Percentiles rank a stretch among this genome's conserved stretches.
These are phyloP conservation scores for Leccinum fallax DNA, from an alignment of 1,284 basidiomycete species.

Conservation along the genomic window DNA sequence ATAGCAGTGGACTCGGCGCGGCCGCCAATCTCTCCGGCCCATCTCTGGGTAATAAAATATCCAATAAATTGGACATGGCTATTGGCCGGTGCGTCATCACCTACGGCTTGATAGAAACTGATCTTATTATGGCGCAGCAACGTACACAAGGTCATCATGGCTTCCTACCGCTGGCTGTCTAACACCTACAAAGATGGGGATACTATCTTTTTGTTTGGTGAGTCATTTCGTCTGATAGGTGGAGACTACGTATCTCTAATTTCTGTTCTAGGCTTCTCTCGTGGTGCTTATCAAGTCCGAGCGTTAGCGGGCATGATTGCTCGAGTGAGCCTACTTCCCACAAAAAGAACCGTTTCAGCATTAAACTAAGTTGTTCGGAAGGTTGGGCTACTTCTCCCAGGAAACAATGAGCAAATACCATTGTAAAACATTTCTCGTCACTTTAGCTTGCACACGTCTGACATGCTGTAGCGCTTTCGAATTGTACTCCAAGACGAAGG, in stretches of 20 bases:
- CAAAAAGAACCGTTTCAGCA: not conserved
- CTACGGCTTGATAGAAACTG: not conserved
- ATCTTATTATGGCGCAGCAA: slow-evolving; percentile 26
- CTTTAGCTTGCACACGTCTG: not conserved
- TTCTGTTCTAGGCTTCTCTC: slow-evolving; percentile 38
- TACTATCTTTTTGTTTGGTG: slow-evolving; percentile 39
- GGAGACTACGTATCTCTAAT: not conserved
- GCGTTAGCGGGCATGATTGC: slow-evolving; percentile 41
- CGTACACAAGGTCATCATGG: slow-evolving; percentile 34
- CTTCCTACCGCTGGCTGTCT: slow-evolving; percentile 41
- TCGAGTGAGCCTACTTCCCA: slow-evolving; percentile 24
- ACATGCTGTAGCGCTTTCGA: slow-evolving; percentile 29
- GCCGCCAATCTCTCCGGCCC: slow-evolving; percentile 24
- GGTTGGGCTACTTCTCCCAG: slow-evolving; percentile 40
- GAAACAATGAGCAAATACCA: slow-evolving; percentile 41
- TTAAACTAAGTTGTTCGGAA: slow-evolving; percentile 9
- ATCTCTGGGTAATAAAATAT: slow-evolving; percentile 16
- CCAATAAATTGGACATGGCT: slow-evolving; percentile 30
- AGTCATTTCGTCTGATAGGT: not conserved
- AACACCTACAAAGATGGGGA: slow-evolving; percentile 38
- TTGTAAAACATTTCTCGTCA: slow-evolving; percentile 27
- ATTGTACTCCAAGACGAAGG: slow-evolving; percentile 29
- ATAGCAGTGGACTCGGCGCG: slow-evolving; percentile 41
- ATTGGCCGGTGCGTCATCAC: slow-evolving; percentile 31
- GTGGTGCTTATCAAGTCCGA: slow-evolving; percentile 44